Percentiles rank a stretch among this genome's conserved stretches.
Conservation (phyloP, 2,329 filamentous ascomycete genomes). For the Penicillium capsulatum region DNA sequence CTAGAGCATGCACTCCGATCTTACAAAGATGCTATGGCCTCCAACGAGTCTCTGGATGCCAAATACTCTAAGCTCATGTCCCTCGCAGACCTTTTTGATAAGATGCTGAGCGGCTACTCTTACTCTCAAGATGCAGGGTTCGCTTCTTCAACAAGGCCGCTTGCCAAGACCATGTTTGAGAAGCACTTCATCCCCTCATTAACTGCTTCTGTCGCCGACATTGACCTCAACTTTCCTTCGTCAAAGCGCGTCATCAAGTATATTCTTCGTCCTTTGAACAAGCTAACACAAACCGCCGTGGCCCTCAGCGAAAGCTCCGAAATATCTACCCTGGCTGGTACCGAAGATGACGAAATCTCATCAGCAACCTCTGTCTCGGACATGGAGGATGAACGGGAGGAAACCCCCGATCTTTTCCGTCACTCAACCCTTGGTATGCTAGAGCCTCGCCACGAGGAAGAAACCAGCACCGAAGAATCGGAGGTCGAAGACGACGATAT, state of each 20-base stretch:
- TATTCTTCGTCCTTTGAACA: constrained; percentile 83
- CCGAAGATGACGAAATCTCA: constrained; percentile 80
- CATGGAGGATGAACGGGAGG: constrained; percentile 78
- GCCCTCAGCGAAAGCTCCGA: constrained; percentile 78
- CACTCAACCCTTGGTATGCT: constrained; percentile 95
- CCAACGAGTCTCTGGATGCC: constrained; percentile 72
- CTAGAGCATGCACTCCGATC: constrained; percentile 88
- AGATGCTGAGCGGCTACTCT: constrained; percentile 80
- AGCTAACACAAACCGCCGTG: constrained; percentile 81
- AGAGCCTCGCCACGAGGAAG: constrained; percentile 74
- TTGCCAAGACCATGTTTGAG: constrained; percentile 95
- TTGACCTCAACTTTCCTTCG: constrained; percentile 89
- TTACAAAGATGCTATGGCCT: constrained; percentile 80
- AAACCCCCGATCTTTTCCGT: constrained; percentile 94
- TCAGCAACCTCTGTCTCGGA: constrained; percentile 88
- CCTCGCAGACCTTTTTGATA: constrained; percentile 85
- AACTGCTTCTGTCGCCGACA: constrained; percentile 87
- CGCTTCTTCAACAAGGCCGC: constrained; percentile 67
- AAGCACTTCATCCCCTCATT: constrained; percentile 89
- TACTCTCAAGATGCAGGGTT: constrained; percentile 50
- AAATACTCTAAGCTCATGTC: constrained; percentile 86
- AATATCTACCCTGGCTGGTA: constrained; percentile 62
- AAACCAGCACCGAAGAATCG: constrained; percentile 67
- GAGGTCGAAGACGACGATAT: constrained; percentile 80
- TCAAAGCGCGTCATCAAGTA: constrained; percentile 95